phyloP scores from a whole-genome alignment of 2,329 filamentous ascomycete species.

The Neoarthrinium moseri region DNA sequence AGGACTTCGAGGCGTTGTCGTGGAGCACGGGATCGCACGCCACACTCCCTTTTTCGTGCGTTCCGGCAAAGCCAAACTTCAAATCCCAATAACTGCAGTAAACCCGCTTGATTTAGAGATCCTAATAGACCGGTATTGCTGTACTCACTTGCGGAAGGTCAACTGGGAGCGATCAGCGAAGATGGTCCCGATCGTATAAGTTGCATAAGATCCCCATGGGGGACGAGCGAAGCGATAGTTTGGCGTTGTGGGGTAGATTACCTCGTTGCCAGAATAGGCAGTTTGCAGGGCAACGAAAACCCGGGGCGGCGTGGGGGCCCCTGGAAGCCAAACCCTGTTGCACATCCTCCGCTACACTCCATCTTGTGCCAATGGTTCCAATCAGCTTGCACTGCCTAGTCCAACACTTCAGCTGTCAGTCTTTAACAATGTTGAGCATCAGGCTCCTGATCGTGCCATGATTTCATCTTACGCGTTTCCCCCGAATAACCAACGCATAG shows the following conservation, averaged over 20 bases:
- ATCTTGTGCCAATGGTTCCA: neutral
- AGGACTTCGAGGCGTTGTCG: no score
- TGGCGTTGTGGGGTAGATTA: neutral
- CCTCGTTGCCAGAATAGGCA: neutral
- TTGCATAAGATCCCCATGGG: neutral
- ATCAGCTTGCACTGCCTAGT: neutral
- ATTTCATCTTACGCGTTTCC: no score
- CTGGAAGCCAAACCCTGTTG: slow-evolving; percentile 1
- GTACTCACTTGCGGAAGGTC: neutral
- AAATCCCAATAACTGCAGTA: neutral
- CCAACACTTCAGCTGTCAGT: no score
- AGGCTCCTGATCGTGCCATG: no score
- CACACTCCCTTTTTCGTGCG: no score
- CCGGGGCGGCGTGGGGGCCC: slow-evolving; percentile 3
- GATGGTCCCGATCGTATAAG: neutral
- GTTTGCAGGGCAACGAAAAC: neutral
- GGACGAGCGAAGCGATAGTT: neutral
- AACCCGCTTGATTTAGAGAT: neutral
- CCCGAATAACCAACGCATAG: no score
- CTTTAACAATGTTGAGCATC: no score
- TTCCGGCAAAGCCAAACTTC: neutral
- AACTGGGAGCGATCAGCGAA: neutral
- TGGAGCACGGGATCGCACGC: no score
- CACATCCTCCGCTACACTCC: no score
- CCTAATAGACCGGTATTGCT: no score